Conservation (phyloP, 345 rosid species). For the Citrus medica region DNA sequence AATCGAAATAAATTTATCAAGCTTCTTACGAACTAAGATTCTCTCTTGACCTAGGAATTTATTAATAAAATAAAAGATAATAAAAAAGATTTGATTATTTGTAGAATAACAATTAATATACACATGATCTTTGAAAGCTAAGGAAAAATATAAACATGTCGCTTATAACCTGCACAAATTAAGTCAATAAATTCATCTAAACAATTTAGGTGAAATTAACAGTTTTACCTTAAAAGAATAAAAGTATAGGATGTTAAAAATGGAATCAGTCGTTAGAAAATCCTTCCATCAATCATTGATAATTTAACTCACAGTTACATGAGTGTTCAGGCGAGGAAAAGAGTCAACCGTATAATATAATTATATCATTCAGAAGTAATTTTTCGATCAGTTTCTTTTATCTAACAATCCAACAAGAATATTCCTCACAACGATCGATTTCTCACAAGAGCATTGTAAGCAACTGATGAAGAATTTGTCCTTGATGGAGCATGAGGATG, state of each 20-base stretch:
- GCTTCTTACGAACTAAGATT: too few species aligned
- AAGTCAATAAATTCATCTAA: too few species aligned
- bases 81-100: too few species aligned
- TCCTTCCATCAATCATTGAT: not conserved
- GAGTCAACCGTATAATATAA: not conserved
- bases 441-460: conserved; percentile 21
- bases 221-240: not conserved
- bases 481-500: not conserved
- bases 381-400: not conserved
- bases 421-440: not conserved
- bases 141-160: too few species aligned
- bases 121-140: too few species aligned
- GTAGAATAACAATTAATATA: too few species aligned
- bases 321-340: not conserved
- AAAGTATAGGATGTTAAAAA: too few species aligned
- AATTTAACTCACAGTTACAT: not conserved
- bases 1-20: too few species aligned
- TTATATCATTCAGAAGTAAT: not conserved
- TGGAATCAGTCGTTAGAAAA: too few species aligned
- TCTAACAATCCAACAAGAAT: not conserved
- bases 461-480: conserved; percentile 12
- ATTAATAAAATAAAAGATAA: too few species aligned
- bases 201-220: not conserved
- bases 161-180: too few species aligned
- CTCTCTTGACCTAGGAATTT: too few species aligned